Percentiles rank a stretch among this genome's conserved stretches.
phyloP scores from a whole-genome alignment of 2,329 filamentous ascomycete species.

The Scolecobasidium constrictum region DNA sequence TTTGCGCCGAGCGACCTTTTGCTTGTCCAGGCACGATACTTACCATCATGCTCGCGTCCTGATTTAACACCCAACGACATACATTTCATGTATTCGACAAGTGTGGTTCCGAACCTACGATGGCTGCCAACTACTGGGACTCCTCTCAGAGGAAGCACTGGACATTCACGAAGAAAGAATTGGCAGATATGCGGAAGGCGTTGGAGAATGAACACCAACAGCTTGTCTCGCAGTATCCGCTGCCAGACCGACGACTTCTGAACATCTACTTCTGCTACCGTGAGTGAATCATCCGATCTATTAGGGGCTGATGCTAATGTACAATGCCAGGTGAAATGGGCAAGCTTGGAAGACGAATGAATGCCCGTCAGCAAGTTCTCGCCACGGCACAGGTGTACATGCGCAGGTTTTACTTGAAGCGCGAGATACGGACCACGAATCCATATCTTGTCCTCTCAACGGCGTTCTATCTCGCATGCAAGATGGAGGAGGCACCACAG shows the following conservation, averaged over 20 bases:
- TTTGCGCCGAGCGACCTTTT: too few relatives aligned
- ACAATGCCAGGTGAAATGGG: slow-evolving; percentile 50
- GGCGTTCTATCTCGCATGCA: slow-evolving; percentile 87
- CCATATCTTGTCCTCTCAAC: slow-evolving; percentile 90
- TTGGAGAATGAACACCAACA: slow-evolving; percentile 57
- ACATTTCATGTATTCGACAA: too few relatives aligned
- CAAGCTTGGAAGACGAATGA: slow-evolving; percentile 74
- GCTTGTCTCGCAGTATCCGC: slow-evolving; percentile 65
- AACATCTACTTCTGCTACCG: slow-evolving; percentile 90
- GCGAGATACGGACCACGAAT: slow-evolving; percentile 86
- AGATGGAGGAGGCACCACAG: slow-evolving; percentile 95
- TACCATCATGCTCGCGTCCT: too few relatives aligned
- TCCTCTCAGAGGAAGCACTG: slow-evolving; percentile 85
- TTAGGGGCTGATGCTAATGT: slow-evolving; percentile 1
- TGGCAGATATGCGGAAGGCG: slow-evolving; percentile 62
- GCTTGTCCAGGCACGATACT: too few relatives aligned
- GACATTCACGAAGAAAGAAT: slow-evolving; percentile 77
- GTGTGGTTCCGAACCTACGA: too few relatives aligned
- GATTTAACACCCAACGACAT: too few relatives aligned
- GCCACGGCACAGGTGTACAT: slow-evolving; percentile 93
- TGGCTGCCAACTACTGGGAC: slow-evolving; percentile 96
- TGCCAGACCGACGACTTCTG: slow-evolving; percentile 72
- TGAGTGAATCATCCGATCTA: slow-evolving; percentile 33
- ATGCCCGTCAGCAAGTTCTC: slow-evolving; percentile 79
- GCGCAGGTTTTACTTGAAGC: slow-evolving; percentile 82